phyloP scores from a whole-genome alignment of 257 asterid genomes.

The Plantago ovata region DNA sequence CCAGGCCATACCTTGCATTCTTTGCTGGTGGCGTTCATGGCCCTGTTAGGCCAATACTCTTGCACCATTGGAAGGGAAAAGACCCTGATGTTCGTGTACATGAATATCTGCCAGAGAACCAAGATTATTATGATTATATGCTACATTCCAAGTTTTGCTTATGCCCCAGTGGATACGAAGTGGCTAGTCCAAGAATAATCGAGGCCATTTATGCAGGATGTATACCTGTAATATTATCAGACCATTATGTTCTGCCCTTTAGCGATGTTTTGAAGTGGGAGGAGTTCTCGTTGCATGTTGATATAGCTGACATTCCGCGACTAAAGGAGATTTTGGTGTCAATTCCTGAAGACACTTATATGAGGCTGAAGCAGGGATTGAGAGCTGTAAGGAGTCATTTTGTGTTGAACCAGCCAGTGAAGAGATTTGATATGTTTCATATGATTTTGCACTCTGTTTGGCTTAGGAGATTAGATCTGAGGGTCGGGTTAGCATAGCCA shows the following conservation, averaged over 20 bases:
- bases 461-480: conserved; percentile 58
- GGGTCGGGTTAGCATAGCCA: neutral
- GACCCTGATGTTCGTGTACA: conserved; percentile 40
- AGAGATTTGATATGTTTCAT: conserved; percentile 35
- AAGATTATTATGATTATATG: conserved; percentile 37
- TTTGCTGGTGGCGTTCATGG: conserved; percentile 73
- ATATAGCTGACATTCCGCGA: conserved; percentile 32
- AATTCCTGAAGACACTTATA: conserved; percentile 34
- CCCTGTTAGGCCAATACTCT: conserved; percentile 30
- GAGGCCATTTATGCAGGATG: conserved; percentile 53
- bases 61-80: conserved; percentile 36
- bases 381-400: conserved; percentile 45
- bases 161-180: conserved; percentile 72
- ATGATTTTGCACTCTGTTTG: conserved; percentile 61
- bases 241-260: conserved; percentile 45
- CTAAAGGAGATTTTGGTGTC: conserved; percentile 39
- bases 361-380: conserved; percentile 24
- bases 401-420: conserved; percentile 36
- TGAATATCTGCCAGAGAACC: conserved; percentile 40
- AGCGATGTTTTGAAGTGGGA: conserved; percentile 64
- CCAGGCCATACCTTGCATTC: conserved; percentile 37
- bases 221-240: conserved; percentile 49
- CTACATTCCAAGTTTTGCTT: conserved; percentile 40
- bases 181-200: conserved; percentile 55
- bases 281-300: conserved; percentile 34